Evolutionary conservation across 805 yeast species (phyloP), one percentile per base, ranked within the genome.

Genomic region (Nadsonia fulvescens): DNA sequence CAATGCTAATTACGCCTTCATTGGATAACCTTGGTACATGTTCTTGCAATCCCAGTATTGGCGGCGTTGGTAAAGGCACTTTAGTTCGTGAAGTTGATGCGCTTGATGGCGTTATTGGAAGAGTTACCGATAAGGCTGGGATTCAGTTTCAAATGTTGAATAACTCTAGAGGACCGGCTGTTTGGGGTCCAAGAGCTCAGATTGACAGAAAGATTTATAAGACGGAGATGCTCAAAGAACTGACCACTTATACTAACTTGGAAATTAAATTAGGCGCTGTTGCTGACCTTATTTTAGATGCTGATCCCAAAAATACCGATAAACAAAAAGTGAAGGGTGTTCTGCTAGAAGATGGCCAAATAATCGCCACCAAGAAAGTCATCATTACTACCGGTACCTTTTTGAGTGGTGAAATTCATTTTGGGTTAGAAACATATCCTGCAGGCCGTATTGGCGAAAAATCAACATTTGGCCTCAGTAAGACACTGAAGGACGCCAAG

Each of bases 21-120:
- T 42, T 68, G 17, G 45, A 57, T 15, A 77, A 79, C 42, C 70
- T 89, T 8, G 99, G 99, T 0, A 76, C 91, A 0, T 89, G 95
- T 12, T 81, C 94, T 2, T 89, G 99, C 48, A 89, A 89, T 46
- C 99, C 99, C 6, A 82, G 78, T 22, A 78, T 82, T 74, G 99
- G 98, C 18, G 99, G 99, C 34, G 83, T 89, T 29, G 99, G 98
- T 1, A 89, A 89, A 44, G 99, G 98, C 9, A 86, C 93, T 0
- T 53, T 89, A 21, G 53, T 89, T 19, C 64, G 79, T 37, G 99
- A 89, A 51, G 81, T 89, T 8, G 99, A 89, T 55, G 96, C 99
- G 0, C 53, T 89, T 23, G 99, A 86, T 47, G 99, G 99, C 6
- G 76, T 86, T 1, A 70, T 91, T 4, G 70, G 83, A 0, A 57